A percentile compares a stretch with the other conserved stretches of the same genome.
Conservation (phyloP, 31 red algal species). For the Bonnemaisonia californica region DNA sequence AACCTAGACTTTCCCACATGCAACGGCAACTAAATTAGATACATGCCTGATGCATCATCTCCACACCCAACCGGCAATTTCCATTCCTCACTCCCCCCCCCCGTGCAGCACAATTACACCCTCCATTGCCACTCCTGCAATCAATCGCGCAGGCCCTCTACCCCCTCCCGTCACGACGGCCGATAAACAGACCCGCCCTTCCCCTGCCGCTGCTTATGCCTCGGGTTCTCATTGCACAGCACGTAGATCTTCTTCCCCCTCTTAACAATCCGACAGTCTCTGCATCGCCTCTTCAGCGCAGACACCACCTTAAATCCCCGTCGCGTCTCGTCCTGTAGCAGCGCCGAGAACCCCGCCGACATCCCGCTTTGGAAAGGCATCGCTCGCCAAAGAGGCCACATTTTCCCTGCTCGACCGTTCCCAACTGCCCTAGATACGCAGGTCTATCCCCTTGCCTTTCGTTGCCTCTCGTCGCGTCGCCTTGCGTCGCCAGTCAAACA, state of each 20-base stretch:
- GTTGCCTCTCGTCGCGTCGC: too few species aligned
- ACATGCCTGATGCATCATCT: too few species aligned
- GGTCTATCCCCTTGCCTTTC: too few species aligned
- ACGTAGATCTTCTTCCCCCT: conserved; percentile 78
- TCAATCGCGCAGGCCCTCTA: background rate
- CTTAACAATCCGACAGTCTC: conserved; percentile 58
- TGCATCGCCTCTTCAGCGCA: conserved; percentile 55
- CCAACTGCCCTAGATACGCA: too few species aligned
- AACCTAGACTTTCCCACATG: too few species aligned
- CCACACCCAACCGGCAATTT: too few species aligned
- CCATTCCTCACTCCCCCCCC: background rate
- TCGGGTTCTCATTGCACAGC: conserved; percentile 65
- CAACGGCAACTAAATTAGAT: too few species aligned
- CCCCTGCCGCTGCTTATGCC: conserved; percentile 87
- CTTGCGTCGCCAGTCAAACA: too few species aligned
- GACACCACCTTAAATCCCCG: conserved; percentile 73
- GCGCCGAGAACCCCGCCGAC: conserved; percentile 21
- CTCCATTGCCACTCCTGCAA: background rate
- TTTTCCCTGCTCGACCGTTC: too few species aligned
- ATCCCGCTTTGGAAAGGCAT: background rate
- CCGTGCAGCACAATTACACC: background rate
- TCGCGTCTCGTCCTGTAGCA: too few species aligned
- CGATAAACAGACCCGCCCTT: conserved; percentile 52
- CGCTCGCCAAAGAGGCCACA: conserved; percentile 33
- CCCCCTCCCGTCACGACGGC: background rate